A percentile compares a stretch with the other conserved stretches of the same genome.
phyloP scores from a whole-genome alignment of 306 rosid genomes.

The Quercus bicolor region DNA sequence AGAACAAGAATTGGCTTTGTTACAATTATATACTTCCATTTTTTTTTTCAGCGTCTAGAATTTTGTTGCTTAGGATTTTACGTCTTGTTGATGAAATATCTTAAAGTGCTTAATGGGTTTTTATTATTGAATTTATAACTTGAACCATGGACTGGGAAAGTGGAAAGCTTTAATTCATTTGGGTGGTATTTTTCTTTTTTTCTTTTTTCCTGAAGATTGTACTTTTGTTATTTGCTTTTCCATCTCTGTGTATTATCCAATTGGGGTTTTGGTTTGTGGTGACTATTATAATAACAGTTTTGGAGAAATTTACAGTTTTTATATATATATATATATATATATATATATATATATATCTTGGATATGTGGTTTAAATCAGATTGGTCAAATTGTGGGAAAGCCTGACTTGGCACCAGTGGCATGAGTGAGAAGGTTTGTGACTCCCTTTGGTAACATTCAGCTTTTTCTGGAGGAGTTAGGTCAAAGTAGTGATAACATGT shows the following conservation, averaged over 20 bases:
- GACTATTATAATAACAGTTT: not conserved
- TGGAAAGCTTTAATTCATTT: conserved; percentile 8
- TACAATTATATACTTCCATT: no score
- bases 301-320: not conserved
- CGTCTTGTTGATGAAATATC: not conserved
- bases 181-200: not conserved
- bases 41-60: not conserved
- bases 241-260: not conserved
- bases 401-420: conserved; percentile 98
- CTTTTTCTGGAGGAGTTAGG: conserved; percentile 72
- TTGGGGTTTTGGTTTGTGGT: not conserved
- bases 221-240: not conserved
- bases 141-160: not conserved
- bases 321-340: no score
- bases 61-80: not conserved
- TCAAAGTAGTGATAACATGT: conserved; percentile 51
- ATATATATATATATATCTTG: not conserved
- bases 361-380: conserved; percentile 37
- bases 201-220: not conserved
- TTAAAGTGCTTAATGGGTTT: not conserved
- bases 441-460: conserved; percentile 58
- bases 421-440: conserved; percentile 90
- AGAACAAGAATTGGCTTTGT: no score
- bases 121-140: not conserved
- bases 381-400: conserved; percentile 92